Percentiles rank a stretch among this genome's conserved stretches.
These are phyloP conservation scores for Botrytis elliptica DNA, from an alignment of 2,329 filamentous ascomycete species.

Conservation along the genomic window DNA sequence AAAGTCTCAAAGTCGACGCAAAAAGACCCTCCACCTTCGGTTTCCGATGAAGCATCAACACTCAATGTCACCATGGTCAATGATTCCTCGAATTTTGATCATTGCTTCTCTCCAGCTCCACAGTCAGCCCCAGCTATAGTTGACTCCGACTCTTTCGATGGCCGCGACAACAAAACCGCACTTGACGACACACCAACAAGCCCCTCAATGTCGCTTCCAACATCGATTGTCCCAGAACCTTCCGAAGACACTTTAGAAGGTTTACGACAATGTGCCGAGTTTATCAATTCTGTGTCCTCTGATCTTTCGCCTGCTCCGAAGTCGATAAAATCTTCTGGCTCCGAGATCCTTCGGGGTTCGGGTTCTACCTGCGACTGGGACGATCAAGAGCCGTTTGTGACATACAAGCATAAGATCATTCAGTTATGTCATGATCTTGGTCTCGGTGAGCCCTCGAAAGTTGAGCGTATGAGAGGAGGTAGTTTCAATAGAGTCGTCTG, in stretches of 20 bases:
- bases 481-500: conserved; percentile 28
- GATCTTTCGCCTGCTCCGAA: background rate
- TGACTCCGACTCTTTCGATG: background rate
- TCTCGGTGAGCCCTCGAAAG: conserved; percentile 18
- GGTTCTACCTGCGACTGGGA: background rate
- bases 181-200: background rate
- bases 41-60: background rate
- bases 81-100: background rate
- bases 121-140: background rate
- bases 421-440: conserved; percentile 28
- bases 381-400: conserved; percentile 26
- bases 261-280: background rate
- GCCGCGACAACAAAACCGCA: background rate
- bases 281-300: no score
- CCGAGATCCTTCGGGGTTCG: background rate
- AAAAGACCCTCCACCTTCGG: background rate
- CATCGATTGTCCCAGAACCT: background rate
- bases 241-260: background rate
- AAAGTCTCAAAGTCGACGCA: background rate
- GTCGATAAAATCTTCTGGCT: background rate
- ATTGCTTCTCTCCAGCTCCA: background rate
- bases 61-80: background rate
- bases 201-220: background rate
- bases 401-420: conserved; percentile 24
- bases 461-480: conserved; percentile 28